Evolutionary conservation across 176 grass and related monocot species (phyloP).

Genomic region (Ampelocalamus luodianensis): DNA sequence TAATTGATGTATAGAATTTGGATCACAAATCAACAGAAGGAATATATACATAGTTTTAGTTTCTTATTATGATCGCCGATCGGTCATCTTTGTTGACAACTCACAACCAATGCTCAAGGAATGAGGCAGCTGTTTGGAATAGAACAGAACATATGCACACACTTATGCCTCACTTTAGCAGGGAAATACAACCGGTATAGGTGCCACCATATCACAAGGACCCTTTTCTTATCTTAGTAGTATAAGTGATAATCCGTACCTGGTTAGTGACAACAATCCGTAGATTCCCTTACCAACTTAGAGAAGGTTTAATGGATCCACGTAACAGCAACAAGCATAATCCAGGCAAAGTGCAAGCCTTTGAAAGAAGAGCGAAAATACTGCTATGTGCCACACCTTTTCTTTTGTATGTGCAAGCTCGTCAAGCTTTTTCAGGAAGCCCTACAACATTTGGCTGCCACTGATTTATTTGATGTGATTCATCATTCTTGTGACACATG

Average conservation of each 20-base stretch:
- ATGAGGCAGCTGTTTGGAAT: slow-evolving; percentile 38
- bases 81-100: slow-evolving; percentile 45
- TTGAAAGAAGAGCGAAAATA: slow-evolving; percentile 43
- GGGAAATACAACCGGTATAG: slow-evolving; percentile 17
- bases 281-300: slow-evolving; percentile 38
- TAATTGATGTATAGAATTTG: no score
- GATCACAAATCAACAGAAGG: no score
- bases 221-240: slow-evolving; percentile 37
- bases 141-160: slow-evolving; percentile 56
- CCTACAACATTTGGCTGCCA: not conserved
- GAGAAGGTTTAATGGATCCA: slow-evolving; percentile 35
- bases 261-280: slow-evolving; percentile 19
- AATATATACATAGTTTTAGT: slow-evolving; percentile 45
- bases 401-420: not conserved
- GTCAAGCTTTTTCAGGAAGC: slow-evolving; percentile 31
- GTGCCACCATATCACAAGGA: slow-evolving; percentile 32
- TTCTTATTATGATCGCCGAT: slow-evolving; percentile 34
- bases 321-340: slow-evolving; percentile 37
- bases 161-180: slow-evolving; percentile 1
- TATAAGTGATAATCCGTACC: slow-evolving; percentile 7
- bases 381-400: not conserved
- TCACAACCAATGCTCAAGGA: slow-evolving; percentile 33
- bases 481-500: not conserved
- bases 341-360: not conserved
- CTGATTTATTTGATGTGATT: not conserved